Evolutionary conservation across 371 early-diverging fungal species (phyloP), one percentile per base, ranked within the genome.

Genomic region (Mortierella sp.): DNA sequence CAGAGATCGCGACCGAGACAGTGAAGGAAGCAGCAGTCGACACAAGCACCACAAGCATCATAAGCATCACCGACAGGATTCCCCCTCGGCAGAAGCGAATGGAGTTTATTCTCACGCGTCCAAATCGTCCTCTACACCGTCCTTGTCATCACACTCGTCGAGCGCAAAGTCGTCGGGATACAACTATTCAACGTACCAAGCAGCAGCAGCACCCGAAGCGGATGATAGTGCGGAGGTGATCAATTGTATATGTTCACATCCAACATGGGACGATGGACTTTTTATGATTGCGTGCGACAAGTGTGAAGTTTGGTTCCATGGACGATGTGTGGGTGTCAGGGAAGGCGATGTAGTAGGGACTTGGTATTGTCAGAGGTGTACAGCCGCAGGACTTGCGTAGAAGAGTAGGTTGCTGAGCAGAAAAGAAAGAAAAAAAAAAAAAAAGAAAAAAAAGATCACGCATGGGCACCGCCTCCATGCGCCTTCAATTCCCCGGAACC

Each of bases 221-320:
- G 68, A 60, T 9, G 64, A 65, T 13, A 39, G 45, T 16, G 64
- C 45, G 0, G 91, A 90, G 45, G 69, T 83, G 16, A 89, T 90
- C 39, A 79, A 83, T 22, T 92, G 93, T 72, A 85, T 91, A 17
- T 92, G 93, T 59, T 81, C 81, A 7, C 80, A 85, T 53, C 90
- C 91, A 7, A 80, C 82, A 2, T 51, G 87, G 21, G 93, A 93
- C 63, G 84, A 91, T 68, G 92, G 91, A 27, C 82, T 83, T 43
- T 90, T 93, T 60, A 93, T 93, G 93, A 85, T 93, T 65, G 90
- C 89, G 40, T 93, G 93, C 61, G 92, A 93, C 66, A 59, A 65
- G 13, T 93, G 93, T 69, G 81, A 87, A 66, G 86, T 84, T 60
- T 92, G 93, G 93, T 91, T 88, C 78, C 93, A 92, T 80, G 93